Percentiles rank a stretch among this genome's conserved stretches.
Conservation (phyloP, 805 yeast species). For the Monosporozyma yasuniensis region DNA sequence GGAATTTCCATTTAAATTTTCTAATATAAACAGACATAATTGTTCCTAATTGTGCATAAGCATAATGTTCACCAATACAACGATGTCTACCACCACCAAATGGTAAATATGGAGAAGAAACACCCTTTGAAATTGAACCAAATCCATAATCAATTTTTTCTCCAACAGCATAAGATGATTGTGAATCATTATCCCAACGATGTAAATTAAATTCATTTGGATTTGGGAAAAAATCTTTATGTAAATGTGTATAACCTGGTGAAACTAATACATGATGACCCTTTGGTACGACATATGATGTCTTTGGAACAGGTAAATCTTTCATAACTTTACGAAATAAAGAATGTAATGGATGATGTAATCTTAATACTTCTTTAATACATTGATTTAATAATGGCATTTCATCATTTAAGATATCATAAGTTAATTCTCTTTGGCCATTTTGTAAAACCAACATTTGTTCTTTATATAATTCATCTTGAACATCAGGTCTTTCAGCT, state of each 20-base stretch:
- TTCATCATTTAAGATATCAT: slow-evolving; percentile 64
- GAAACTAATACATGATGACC: slow-evolving; percentile 88
- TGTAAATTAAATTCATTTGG: slow-evolving; percentile 69
- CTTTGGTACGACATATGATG: slow-evolving; percentile 72
- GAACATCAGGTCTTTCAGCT: slow-evolving; percentile 79
- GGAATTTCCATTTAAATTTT: slow-evolving; percentile 67
- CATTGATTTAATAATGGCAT: slow-evolving; percentile 76
- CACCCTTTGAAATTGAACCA: slow-evolving; percentile 94
- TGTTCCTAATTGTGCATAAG: slow-evolving; percentile 85
- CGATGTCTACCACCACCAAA: slow-evolving; percentile 99
- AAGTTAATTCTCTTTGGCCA: slow-evolving; percentile 52
- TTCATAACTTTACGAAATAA: slow-evolving; percentile 84
- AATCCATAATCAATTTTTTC: slow-evolving; percentile 82
- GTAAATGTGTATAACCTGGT: slow-evolving; percentile 84
- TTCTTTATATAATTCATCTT: slow-evolving; percentile 72
- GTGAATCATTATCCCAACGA: slow-evolving; percentile 60
- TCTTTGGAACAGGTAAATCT: slow-evolving; percentile 70
- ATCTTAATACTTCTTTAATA: slow-evolving; percentile 86
- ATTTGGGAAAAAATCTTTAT: slow-evolving; percentile 69
- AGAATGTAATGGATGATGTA: slow-evolving; percentile 96
- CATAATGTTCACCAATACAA: slow-evolving; percentile 98
- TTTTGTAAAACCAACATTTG: slow-evolving; percentile 54
- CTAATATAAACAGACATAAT: slow-evolving; percentile 66
- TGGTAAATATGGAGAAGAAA: slow-evolving; percentile 89
- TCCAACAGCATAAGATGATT: slow-evolving; percentile 25